Evolutionary conservation across 2,329 filamentous ascomycete species (phyloP), one percentile per base, ranked within the genome.

Genomic region (Diaporthe caulivora): DNA sequence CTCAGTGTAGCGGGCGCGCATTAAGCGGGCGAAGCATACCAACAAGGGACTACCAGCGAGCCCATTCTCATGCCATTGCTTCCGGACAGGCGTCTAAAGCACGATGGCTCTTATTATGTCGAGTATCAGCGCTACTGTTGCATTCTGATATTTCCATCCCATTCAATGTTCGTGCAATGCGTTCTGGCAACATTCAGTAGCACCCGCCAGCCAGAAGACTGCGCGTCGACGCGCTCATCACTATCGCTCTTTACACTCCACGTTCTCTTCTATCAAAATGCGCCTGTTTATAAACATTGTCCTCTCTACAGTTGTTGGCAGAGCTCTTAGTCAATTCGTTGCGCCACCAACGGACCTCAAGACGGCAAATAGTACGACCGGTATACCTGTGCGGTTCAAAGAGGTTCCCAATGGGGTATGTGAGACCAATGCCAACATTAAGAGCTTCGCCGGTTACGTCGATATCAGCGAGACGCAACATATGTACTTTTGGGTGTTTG

Each of bases 401-500:
- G 60, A 65, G 29, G 60, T 65, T 18, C 60, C 60, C 1, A 65
- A 65, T 8, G 60, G 60, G 7, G 21, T 65, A 21, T 65, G 60
- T 29, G 60, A 65, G 26, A 65, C 60, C 60, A 65, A 65, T 9
- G 26, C 42, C 44, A 65, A 37, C 24, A 42, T 65, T 21, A 65
- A 18, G 8, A 65, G 60, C 60, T 65, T 65, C 26, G 60, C 60
- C 42, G 60, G 60, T 2, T 65, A 65, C 24, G 60, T 65, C 8
- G 60, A 65, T 6, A 29, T 65, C 60, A 65, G 60, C 8, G 60
- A 65, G 44, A 65, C 60, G 6, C 60, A 65, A 21, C 60, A 65
- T 29, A 65, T 65, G 44, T 65, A 65, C 60, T 65, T 65, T 34
- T 65, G 60, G 60, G 49, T 65, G 60, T 65, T 65, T 21, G 60